Evolutionary conservation across 1,284 basidiomycete species (phyloP).

Genomic region (Pseudozyma tsukubaensis): DNA sequence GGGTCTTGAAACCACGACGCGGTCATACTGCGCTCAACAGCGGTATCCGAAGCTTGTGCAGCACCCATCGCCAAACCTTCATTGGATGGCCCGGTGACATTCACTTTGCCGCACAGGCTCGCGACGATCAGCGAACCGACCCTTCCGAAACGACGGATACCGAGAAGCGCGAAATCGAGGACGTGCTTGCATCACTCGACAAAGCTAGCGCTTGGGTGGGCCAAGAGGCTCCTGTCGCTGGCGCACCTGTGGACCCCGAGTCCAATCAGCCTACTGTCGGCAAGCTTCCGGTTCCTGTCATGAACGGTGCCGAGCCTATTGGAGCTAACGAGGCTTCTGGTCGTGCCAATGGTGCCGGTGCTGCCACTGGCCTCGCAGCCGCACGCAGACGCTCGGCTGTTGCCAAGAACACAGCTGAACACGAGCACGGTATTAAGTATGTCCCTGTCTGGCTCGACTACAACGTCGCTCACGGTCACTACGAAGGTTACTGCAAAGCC

Average conservation of each 20-base stretch:
- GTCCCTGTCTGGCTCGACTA: constrained; percentile 93
- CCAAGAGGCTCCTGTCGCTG: constrained; percentile 52
- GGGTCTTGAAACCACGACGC: constrained; percentile 83
- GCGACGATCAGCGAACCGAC: constrained; percentile 59
- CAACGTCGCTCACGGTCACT: constrained; percentile 89
- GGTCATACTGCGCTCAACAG: constrained; percentile 96
- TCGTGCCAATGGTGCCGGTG: constrained; percentile 13
- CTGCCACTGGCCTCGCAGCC: constrained; percentile 70
- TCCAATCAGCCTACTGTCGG: constrained; percentile 31
- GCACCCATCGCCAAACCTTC: constrained; percentile 87
- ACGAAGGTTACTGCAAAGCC: constrained; percentile 93
- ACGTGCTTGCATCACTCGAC: constrained; percentile 62
- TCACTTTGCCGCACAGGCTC: constrained; percentile 66
- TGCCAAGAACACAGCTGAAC: constrained; percentile 66
- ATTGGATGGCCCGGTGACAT: constrained; percentile 95
- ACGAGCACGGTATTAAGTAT: constrained; percentile 73
- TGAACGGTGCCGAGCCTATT: constrained; percentile 67
- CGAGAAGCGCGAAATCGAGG: constrained; percentile 64
- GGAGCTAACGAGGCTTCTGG: constrained; percentile 47
- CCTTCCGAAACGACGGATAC: constrained; percentile 53
- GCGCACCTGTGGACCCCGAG: constrained; percentile 41
- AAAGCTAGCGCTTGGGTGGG: constrained; percentile 57
- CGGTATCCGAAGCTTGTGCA: constrained; percentile 85
- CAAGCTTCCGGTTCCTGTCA: constrained; percentile 54
- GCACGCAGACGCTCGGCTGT: constrained; percentile 72